A percentile compares a stretch with the other conserved stretches of the same genome.
Evolutionary conservation across 2,329 filamentous ascomycete genomes (phyloP).

Genomic region (Aspergillus versicolor): DNA sequence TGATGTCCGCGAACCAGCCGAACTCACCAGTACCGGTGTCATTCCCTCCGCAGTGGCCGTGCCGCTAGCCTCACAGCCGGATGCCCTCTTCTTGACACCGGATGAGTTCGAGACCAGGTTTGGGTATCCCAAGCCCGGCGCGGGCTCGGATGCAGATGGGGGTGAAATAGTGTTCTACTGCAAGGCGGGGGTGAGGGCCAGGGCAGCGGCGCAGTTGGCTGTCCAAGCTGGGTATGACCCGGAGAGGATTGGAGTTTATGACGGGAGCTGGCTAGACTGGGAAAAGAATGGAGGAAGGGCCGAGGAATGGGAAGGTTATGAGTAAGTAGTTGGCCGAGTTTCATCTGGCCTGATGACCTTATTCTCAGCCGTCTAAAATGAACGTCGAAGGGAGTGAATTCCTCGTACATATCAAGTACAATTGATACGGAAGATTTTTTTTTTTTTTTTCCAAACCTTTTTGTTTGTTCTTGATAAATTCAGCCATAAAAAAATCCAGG

Average conservation of each 20-base stretch:
- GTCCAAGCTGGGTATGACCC: constrained; percentile 71
- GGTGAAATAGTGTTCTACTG: constrained; percentile 79
- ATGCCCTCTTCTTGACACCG: constrained; percentile 71
- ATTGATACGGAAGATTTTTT: background rate
- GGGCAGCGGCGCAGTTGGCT: constrained; percentile 74
- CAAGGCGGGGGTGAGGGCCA: constrained; percentile 82
- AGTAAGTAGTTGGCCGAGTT: constrained; percentile 13
- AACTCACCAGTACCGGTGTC: constrained; percentile 45
- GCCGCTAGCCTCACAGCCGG: constrained; percentile 72
- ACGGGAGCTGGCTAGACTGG: constrained; percentile 71
- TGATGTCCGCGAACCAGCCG: constrained; percentile 50
- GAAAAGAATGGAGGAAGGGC: constrained; percentile 65
- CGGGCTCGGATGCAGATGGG: constrained; percentile 27
- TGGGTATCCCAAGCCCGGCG: constrained; percentile 69
- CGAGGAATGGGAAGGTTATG: constrained; percentile 45
- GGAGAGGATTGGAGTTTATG: constrained; percentile 56
- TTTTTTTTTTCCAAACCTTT: background rate
- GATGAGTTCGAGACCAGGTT: constrained; percentile 83
- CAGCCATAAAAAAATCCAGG: constrained; percentile 3
- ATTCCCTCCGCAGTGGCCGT: constrained; percentile 85
- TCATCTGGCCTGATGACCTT: background rate
- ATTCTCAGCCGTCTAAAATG: background rate
- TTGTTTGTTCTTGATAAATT: background rate
- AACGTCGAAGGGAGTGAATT: background rate
- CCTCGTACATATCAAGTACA: background rate